Base-by-base conservation (phyloP, 306 rosid species). In the Dalbergia cultrata region DNA sequence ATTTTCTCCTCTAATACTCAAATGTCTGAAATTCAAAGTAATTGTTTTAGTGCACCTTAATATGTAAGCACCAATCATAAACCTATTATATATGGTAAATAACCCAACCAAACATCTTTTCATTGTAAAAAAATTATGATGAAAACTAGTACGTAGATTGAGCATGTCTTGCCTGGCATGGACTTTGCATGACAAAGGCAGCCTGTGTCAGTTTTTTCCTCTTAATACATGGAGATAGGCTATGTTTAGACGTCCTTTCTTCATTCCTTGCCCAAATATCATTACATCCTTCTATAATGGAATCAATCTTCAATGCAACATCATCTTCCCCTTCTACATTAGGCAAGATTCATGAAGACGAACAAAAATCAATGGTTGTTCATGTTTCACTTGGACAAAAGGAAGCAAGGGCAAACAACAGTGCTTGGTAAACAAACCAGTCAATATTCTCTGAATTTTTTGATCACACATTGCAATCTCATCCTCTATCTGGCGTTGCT, bases 261-360 rank as follows among this genome's bases (percentile, higher is more conserved):
- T 83, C 88, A 37, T 81, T 71, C 77, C 68, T 70, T 52, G 12
- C 63, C 26, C 75, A 84, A 35, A 35, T 76, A 81, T 82, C 90
- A 82, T 86, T 89, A 70, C 90, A 92, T 16, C 94, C 90, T 72
- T 92, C 96, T 50, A 90, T 73, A n/a, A 92, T 75, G 75, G 90
- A 78, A 45, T 94, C 97, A 65, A 94, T 76, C 90, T 85, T 87
- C 34, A 83, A 60, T 58, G 75, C 88, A 39, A 89, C 84, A 80
- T 86, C 86, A 79, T 88, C 95, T 78, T 90, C 89, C 69, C 85
- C 86, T 64, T 85, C 97, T 90, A 80, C 71, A 21, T 74, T 63
- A 67, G 81, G 75, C 70, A 83, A 81, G 75, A 76, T 68, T 4
- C n/a, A 49, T 13, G 54, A 53, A 76, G 22, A 60, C 62, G 54